phyloP scores from a whole-genome alignment of 2,329 filamentous ascomycete species.

The Chaetoscypha palmicola region DNA sequence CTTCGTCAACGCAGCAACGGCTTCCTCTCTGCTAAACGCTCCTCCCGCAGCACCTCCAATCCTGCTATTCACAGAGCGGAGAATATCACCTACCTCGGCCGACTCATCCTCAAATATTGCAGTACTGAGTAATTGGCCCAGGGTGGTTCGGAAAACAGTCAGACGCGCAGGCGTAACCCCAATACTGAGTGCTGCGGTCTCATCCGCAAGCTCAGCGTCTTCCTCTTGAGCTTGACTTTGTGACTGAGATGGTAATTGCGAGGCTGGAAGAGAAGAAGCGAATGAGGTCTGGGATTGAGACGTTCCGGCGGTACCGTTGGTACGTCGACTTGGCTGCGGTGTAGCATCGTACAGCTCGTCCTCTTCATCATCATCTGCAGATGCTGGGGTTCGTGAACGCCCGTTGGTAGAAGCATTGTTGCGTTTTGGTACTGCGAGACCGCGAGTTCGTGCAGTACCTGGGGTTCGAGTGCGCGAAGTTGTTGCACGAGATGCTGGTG shows the following conservation, averaged over 20 bases:
- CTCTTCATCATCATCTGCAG: constrained; percentile 41
- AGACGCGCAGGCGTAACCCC: constrained; percentile 50
- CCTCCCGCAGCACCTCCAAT: constrained; percentile 47
- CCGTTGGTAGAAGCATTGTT: constrained; percentile 24
- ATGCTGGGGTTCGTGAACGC: constrained; percentile 28
- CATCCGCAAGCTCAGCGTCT: constrained; percentile 24
- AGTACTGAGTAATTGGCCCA: constrained; percentile 78
- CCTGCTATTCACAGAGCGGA: constrained; percentile 71
- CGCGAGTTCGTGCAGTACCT: constrained; percentile 30
- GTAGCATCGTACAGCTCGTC: constrained; percentile 32
- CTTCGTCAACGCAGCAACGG: constrained; percentile 65
- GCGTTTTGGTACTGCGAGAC: constrained; percentile 24
- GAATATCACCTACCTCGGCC: constrained; percentile 65
- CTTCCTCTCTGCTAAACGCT: constrained; percentile 65
- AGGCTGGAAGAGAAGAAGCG: constrained; percentile 34
- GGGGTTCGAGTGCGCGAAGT: constrained; percentile 31
- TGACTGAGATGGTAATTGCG: constrained; percentile 26
- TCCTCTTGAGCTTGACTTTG: constrained; percentile 26
- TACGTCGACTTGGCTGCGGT: constrained; percentile 16
- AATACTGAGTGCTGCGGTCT: constrained; percentile 25
- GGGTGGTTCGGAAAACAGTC: constrained; percentile 65
- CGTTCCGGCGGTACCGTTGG: constrained; percentile 9
- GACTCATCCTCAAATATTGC: constrained; percentile 82
- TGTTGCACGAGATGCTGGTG: constrained; percentile 23
- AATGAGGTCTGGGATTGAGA: constrained; percentile 33